Base-by-base conservation (phyloP, 2,329 filamentous ascomycete genomes). In the Talaromyces pinophilus region DNA sequence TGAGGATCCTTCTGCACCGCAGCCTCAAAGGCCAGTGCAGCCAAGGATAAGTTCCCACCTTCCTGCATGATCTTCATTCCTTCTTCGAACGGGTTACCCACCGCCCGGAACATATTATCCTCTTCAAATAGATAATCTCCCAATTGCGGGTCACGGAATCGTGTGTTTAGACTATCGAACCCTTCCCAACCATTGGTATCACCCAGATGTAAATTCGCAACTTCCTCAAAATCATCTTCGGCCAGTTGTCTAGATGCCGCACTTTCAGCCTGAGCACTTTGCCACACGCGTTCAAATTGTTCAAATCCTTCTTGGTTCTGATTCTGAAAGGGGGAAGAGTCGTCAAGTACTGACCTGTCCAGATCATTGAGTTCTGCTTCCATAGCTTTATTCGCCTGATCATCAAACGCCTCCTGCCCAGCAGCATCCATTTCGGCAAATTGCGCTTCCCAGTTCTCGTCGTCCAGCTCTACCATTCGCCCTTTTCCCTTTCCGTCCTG, bases 121-220 rank as follows among this genome's bases (percentile, higher is more conserved):
- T 94, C 88, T 79, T 99, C 95, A 73, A 98, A 99, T 74, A 97
- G 87, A 77, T 99, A 99, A 69, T 92, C 89, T 70, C 95, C 93
- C 68, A 96, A 83, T 66, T 90, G 85, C 15, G 92, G 92, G 75
- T 96, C 92, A 64, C 86, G 82, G 77, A 91, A 86, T 59, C 82
- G 90, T 69, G 89, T 89, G 74, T 89, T 88, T 67, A 90, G 76
- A 54, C 84, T 84, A 77, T 92, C 89, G 76, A 93, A 91, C 72
- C 86, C 86, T 68, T 90, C 87, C 92, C 92, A 97, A 72, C 93
- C 90, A 70, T 92, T 88, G 72, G 89, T 85, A 72, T 94, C 92
- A 75, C 90, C 89, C 77, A 90, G 85, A 76, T 87, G 83, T 71
- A 83, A 67, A 64, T 74, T 78, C 30, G 79, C 77, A 46, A 74